A percentile compares a stretch with the other conserved stretches of the same genome.
Evolutionary conservation across 139 green algal species (phyloP).

Genomic region (Pleodorina starrii): DNA sequence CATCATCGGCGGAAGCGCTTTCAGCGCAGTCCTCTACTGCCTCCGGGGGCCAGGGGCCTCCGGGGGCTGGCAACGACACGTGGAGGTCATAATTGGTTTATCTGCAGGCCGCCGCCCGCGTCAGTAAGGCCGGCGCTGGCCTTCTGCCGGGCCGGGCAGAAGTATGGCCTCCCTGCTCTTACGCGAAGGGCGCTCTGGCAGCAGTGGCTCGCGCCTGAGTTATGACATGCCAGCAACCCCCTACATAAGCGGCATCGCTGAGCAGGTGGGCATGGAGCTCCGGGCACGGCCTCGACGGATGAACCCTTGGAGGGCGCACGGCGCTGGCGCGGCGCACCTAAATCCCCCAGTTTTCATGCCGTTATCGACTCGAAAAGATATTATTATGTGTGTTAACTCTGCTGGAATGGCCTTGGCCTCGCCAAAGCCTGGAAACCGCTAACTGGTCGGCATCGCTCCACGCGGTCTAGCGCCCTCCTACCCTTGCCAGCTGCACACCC

Average conservation of each 20-base stretch:
- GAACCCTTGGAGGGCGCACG: neutral
- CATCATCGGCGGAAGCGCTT: too few relatives aligned
- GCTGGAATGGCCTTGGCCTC: too few relatives aligned
- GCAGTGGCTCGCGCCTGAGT: neutral
- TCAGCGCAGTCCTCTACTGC: too few relatives aligned
- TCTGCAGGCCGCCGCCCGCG: slow-evolving; percentile 11
- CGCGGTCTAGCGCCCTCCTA: too few relatives aligned
- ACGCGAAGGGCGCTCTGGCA: slow-evolving; percentile 2
- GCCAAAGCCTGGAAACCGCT: too few relatives aligned
- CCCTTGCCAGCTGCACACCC: too few relatives aligned
- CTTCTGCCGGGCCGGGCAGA: slow-evolving; percentile 20
- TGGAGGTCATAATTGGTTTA: neutral
- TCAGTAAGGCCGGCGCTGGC: slow-evolving; percentile 14
- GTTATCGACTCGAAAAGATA: too few relatives aligned
- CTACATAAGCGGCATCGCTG: slow-evolving; percentile 28
- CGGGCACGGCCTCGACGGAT: neutral
- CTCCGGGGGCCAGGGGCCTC: too few relatives aligned
- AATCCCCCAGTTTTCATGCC: too few relatives aligned
- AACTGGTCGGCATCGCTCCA: too few relatives aligned
- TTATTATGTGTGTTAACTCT: too few relatives aligned
- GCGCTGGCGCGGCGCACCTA: too few relatives aligned
- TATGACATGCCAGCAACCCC: slow-evolving; percentile 40
- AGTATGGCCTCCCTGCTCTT: slow-evolving; percentile 5
- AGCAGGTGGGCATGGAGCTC: slow-evolving; percentile 5
- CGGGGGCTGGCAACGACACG: slow-evolving; percentile 14